Conservation (phyloP, 495 filamentous ascomycete genomes). For the Penicillium chermesinum region DNA sequence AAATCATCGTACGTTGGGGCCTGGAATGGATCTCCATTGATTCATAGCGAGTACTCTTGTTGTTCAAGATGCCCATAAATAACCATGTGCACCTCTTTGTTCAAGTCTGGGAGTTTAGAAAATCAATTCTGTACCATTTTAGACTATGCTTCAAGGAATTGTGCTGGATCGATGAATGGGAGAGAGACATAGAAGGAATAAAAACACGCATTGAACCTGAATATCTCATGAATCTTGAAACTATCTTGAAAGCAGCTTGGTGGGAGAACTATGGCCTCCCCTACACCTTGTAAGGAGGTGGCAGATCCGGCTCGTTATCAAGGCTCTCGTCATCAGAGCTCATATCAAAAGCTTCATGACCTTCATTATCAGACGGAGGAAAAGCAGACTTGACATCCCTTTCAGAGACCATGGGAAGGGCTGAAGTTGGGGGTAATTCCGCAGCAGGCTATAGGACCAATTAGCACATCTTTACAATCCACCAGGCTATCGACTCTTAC, state of each 20-base stretch:
- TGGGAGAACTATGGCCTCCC: not conserved
- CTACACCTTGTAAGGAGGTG: constrained; percentile 20
- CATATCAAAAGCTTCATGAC: constrained; percentile 3
- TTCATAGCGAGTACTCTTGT: not conserved
- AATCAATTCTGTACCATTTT: no score
- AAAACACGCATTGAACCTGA: no score
- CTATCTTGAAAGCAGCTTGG: not conserved
- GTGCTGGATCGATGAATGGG: no score
- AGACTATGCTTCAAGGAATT: no score
- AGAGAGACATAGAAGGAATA: no score
- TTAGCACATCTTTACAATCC: not conserved
- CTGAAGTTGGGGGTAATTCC: not conserved
- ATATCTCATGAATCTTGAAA: not conserved
- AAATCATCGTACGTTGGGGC: not conserved
- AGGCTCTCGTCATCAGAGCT: constrained; percentile 11
- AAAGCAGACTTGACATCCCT: constrained; percentile 2
- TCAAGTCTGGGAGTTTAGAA: no score
- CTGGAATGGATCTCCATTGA: no score
- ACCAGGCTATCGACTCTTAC: not conserved
- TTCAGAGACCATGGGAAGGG: constrained; percentile 2
- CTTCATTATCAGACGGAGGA: not conserved
- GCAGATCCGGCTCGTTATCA: constrained; percentile 12
- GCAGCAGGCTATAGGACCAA: not conserved
- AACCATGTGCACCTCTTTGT: no score
- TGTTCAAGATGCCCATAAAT: not conserved